Conservation (phyloP, 768 basidiomycete genomes). For the Rickenella mellea region DNA sequence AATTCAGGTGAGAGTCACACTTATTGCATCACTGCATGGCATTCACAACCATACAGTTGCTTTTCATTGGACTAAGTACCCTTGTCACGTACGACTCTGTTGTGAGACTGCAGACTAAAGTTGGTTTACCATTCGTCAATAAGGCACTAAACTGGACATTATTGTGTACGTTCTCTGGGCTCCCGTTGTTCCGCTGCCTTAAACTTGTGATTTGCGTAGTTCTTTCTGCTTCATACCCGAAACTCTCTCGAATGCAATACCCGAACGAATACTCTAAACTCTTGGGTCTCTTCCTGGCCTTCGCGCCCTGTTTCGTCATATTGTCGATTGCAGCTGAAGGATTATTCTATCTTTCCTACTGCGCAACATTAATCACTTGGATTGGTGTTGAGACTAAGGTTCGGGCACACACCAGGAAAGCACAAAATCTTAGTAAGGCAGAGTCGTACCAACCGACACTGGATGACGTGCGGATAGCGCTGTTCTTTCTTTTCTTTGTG, state of each 20-base stretch:
- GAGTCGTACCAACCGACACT: conserved; percentile 33
- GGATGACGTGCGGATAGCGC: conserved; percentile 62
- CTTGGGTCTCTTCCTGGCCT: conserved; percentile 57
- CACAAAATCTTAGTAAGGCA: conserved; percentile 3
- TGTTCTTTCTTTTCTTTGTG: conserved; percentile 82
- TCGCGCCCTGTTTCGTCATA: conserved; percentile 67
- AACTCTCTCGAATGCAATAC: conserved; percentile 25
- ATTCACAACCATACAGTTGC: conserved; percentile 21
- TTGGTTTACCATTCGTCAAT: conserved; percentile 51
- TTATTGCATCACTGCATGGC: background rate
- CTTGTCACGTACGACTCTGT: conserved; percentile 50
- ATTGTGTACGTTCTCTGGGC: conserved; percentile 36
- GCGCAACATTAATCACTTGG: conserved; percentile 56
- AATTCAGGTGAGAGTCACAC: background rate
- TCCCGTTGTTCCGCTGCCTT: background rate
- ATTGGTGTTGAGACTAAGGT: conserved; percentile 46
- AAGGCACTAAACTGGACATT: conserved; percentile 58
- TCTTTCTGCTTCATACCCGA: conserved; percentile 41
- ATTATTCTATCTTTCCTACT: conserved; percentile 68
- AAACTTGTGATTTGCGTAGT: conserved; percentile 24
- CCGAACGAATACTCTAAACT: conserved; percentile 39
- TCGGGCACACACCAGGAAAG: background rate
- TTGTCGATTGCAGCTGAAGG: conserved; percentile 79
- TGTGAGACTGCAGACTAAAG: conserved; percentile 50
- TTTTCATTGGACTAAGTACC: conserved; percentile 38